phyloP scores from a whole-genome alignment of 2,329 filamentous ascomycete species.

The Alternaria metachromatica region DNA sequence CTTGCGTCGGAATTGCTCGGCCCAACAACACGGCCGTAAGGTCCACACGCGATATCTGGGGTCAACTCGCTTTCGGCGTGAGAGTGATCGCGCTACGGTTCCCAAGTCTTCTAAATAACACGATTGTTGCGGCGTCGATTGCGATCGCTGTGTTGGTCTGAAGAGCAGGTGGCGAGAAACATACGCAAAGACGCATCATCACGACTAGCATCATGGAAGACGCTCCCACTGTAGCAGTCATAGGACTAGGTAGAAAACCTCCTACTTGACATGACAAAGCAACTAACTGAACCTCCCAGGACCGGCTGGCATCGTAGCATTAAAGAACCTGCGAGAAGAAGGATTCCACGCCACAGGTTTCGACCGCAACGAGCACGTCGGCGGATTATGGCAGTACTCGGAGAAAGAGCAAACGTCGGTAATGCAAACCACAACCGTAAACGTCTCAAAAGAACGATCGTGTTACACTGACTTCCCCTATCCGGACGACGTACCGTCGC shows the following conservation, averaged over 20 bases:
- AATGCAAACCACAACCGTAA: slow-evolving; percentile 24
- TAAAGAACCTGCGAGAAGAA: slow-evolving; percentile 29
- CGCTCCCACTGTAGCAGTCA: slow-evolving; percentile 12
- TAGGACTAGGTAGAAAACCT: slow-evolving; percentile 14
- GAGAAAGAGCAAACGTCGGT: slow-evolving; percentile 30
- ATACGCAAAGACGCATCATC: neutral
- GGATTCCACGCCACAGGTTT: slow-evolving; percentile 30
- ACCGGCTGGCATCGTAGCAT: slow-evolving; percentile 20
- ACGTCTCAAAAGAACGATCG: slow-evolving; percentile 30
- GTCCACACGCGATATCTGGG: neutral
- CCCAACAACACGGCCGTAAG: neutral
- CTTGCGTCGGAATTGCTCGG: neutral
- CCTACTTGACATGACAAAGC: neutral
- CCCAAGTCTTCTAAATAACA: neutral
- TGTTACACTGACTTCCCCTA: slow-evolving; percentile 34
- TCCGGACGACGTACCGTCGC: slow-evolving; percentile 18
- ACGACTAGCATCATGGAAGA: neutral
- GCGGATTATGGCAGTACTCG: slow-evolving; percentile 33
- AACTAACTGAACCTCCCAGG: neutral
- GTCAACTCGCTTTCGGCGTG: neutral
- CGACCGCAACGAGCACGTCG: slow-evolving; percentile 27
- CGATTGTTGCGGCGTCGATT: neutral
- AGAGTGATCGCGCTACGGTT: neutral
- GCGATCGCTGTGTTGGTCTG: neutral
- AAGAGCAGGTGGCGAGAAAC: neutral